These are phyloP conservation scores for Citrus maxima DNA, from an alignment of 345 rosid species.

Conservation along the genomic window DNA sequence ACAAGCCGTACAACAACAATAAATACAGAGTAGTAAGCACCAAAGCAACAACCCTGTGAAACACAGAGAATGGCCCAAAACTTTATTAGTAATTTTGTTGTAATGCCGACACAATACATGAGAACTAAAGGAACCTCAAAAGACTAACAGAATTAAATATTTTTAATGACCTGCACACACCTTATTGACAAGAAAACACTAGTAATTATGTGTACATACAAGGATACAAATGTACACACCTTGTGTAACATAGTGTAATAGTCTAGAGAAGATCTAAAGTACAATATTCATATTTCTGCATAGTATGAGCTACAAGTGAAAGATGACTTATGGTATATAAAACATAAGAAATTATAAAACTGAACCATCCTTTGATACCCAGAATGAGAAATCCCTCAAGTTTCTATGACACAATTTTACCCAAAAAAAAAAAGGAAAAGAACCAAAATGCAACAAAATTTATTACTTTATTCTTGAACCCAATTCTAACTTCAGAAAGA, in stretches of 20 bases:
- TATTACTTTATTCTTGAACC: background rate
- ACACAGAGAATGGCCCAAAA: conserved; percentile 2
- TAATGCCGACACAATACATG: background rate
- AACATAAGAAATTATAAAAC: background rate
- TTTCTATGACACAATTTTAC: background rate
- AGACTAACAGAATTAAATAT: background rate
- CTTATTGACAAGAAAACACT: background rate
- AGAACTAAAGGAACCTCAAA: background rate
- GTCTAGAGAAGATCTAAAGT: background rate
- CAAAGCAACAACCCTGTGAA: conserved; percentile 52
- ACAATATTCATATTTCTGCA: background rate
- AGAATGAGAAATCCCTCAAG: background rate
- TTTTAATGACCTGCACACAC: background rate
- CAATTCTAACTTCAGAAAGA: background rate
- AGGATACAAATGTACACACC: background rate
- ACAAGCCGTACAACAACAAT: conserved; percentile 57
- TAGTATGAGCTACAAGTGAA: background rate
- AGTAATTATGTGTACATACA: background rate
- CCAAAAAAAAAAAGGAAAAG: background rate
- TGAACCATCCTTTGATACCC: background rate
- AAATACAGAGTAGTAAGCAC: conserved; percentile 47
- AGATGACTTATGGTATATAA: background rate
- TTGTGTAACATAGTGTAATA: background rate
- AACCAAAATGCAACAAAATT: background rate
- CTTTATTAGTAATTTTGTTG: background rate